Evolutionary conservation across 495 filamentous ascomycete genomes (phyloP).

Genomic region (Aspergillus cristatus): DNA sequence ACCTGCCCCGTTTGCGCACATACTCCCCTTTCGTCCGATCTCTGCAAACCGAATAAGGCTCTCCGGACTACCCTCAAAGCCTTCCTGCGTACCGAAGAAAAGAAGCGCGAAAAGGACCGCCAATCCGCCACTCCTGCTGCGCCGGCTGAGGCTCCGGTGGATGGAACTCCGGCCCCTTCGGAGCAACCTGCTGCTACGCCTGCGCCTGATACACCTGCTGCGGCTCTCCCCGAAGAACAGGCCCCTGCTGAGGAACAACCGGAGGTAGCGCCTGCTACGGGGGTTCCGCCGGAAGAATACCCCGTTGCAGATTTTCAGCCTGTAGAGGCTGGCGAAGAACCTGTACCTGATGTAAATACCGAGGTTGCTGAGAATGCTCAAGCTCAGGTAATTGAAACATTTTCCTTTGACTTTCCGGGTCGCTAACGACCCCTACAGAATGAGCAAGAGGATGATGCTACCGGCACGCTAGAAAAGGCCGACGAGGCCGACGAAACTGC

Average conservation of each 20-base stretch:
- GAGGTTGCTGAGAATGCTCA: conserved; percentile 12
- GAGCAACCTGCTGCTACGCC: conserved; percentile 6
- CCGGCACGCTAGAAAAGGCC: conserved; percentile 2
- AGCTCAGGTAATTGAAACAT: conserved; percentile 8
- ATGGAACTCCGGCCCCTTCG: conserved; percentile 11
- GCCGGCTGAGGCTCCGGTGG: conserved; percentile 12
- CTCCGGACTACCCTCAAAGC: conserved; percentile 82
- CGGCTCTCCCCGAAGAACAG: background rate
- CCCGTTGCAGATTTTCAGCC: conserved; percentile 1
- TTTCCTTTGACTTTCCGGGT: background rate
- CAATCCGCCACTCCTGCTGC: conserved; percentile 27
- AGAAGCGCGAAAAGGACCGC: conserved; percentile 62
- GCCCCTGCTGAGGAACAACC: conserved; percentile 2
- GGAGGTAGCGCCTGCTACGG: conserved; percentile 1
- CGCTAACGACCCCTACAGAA: conserved; percentile 3
- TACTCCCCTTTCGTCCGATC: conserved; percentile 68
- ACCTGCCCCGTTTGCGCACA: conserved; percentile 92
- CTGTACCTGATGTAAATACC: conserved; percentile 6
- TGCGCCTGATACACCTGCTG: conserved; percentile 3
- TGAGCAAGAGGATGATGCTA: conserved; percentile 3
- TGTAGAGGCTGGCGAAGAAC: background rate
- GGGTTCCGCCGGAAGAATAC: conserved; percentile 4
- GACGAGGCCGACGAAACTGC: conserved; percentile 8
- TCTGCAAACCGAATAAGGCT: conserved; percentile 82
- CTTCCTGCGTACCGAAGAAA: conserved; percentile 78